A percentile compares a stretch with the other conserved stretches of the same genome.
These are phyloP conservation scores for Microglena sp. DNA, from an alignment of 139 green algal species.

Conservation along the genomic window DNA sequence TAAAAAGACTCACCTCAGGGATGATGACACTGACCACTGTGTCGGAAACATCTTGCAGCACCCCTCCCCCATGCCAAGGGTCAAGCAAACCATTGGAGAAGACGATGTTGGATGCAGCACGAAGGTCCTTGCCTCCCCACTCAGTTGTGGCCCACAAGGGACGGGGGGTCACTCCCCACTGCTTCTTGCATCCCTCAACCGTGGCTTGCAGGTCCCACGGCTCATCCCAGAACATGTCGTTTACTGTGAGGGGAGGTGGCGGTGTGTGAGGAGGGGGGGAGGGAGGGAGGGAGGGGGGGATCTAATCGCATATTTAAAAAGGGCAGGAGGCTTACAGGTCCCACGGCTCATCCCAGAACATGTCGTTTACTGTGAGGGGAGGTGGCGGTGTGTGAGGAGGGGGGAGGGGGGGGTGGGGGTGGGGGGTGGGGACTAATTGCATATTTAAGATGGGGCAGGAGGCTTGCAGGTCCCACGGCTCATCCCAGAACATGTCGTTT, in stretches of 20 bases:
- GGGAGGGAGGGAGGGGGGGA: too few species aligned
- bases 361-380: conserved; percentile 39
- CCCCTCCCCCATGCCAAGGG: conserved; percentile 45
- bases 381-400: too few species aligned
- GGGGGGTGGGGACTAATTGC: too few species aligned
- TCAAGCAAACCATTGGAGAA: conserved; percentile 80
- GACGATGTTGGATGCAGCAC: conserved; percentile 51
- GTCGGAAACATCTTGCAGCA: conserved; percentile 39
- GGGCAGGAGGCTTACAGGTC: conserved; percentile 10
- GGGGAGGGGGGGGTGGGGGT: too few species aligned
- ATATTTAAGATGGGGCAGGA: too few species aligned
- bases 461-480: conserved; percentile 22
- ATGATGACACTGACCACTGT: conserved; percentile 49
- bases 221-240: conserved; percentile 64
- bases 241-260: conserved; percentile 14
- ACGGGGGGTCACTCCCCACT: conserved; percentile 57
- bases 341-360: conserved; percentile 53
- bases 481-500: conserved; percentile 62
- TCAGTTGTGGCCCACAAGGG: conserved; percentile 17
- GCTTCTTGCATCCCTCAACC: conserved; percentile 34
- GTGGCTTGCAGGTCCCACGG: conserved; percentile 20
- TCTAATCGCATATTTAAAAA: too few species aligned
- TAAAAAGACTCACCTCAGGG: conserved; percentile 39
- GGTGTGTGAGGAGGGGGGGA: neutral
- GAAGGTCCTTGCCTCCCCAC: conserved; percentile 31